Evolutionary conservation across 352 stramenopile species (phyloP), one percentile per base, ranked within the genome.

Genomic region (Phytophthora cactorum): DNA sequence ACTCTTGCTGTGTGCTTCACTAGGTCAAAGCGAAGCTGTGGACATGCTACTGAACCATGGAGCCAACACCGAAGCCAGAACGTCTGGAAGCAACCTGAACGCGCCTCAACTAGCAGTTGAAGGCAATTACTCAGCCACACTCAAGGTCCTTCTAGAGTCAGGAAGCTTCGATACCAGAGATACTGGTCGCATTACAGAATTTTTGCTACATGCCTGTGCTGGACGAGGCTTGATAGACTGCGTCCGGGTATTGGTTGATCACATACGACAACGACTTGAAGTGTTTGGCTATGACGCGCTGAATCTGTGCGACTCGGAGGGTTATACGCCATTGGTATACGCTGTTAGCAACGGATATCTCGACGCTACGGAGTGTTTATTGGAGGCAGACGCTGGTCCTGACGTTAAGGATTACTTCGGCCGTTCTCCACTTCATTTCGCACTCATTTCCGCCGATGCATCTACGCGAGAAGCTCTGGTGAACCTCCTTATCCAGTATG

Each of bases 281-380:
- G 53, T 68, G n/a, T 81, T 87, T 36, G 51, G 75, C 4, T 50
- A 50, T 11, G 63, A 77, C 9, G 36, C 64, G 5, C 32, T 95
- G 5, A 77, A 96, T 64, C 32, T 61, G 7, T 73, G 72, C 5
- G 89, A 97, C 49, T 49, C 74, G 8, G 88, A 94, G 38, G 88
- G 88, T 0, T 90, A 92, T 28, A 97, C 88, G 5, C 84, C 89
- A 5, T 68, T 96, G 15, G 91, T 95, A 15, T 93, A 94, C 55
- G 88, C 81, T 0, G 79, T 92, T 6, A 88, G 70, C 53, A 90
- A 89, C 49, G 69, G 77, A 2, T 77, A 81, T 52, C 39, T 78
- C 1, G 72, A 86, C 28, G 62, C 81, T 9, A 84, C 89, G 2
- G 61, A 82, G 39, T 82, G 71, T 34, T 68, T 97, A 17, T 66